Percentiles rank a stretch among this genome's conserved stretches.
Conservation (phyloP, 331 rosid species). For the Saraca asoca region DNA sequence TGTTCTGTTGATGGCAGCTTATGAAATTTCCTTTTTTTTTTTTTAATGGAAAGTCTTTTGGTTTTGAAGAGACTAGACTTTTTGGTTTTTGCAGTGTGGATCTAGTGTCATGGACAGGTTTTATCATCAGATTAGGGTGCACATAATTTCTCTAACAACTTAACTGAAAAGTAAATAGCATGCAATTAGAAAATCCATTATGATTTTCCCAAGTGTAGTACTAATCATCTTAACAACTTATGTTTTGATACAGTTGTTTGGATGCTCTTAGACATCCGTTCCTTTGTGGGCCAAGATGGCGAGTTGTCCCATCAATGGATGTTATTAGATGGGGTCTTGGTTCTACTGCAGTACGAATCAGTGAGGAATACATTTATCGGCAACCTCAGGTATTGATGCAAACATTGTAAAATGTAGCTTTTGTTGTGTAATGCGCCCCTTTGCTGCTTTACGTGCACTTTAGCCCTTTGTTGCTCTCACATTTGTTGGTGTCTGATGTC, state of each 20-base stretch:
- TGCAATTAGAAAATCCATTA: conserved; percentile 17
- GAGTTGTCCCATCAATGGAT: conserved; percentile 82
- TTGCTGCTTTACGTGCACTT: conserved; percentile 22
- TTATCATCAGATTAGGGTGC: too few species aligned
- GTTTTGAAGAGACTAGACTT: conserved; percentile 18
- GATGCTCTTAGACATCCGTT: conserved; percentile 96
- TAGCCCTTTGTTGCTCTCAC: conserved; percentile 24
- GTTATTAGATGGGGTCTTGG: conserved; percentile 97
- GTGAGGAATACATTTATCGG: conserved; percentile 90
- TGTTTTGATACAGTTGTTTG: conserved; percentile 71
- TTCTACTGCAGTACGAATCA: conserved; percentile 80
- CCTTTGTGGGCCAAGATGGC: conserved; percentile 98
- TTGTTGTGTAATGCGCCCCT: conserved; percentile 5
- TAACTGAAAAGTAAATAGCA: too few species aligned
- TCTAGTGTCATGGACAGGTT: neutral
- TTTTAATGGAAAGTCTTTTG: conserved; percentile 9
- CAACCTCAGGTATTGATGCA: conserved; percentile 76
- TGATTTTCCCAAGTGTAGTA: conserved; percentile 18
- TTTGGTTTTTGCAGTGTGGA: conserved; percentile 26
- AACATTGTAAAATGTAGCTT: conserved; percentile 1
- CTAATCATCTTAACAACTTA: conserved; percentile 6
- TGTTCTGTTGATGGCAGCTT: neutral
- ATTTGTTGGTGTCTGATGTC: conserved; percentile 21
- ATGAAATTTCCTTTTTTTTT: conserved; percentile 16
- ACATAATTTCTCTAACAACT: conserved; percentile 13